Conservation (phyloP, 495 filamentous ascomycete genomes). For the Patellaria atrata region DNA sequence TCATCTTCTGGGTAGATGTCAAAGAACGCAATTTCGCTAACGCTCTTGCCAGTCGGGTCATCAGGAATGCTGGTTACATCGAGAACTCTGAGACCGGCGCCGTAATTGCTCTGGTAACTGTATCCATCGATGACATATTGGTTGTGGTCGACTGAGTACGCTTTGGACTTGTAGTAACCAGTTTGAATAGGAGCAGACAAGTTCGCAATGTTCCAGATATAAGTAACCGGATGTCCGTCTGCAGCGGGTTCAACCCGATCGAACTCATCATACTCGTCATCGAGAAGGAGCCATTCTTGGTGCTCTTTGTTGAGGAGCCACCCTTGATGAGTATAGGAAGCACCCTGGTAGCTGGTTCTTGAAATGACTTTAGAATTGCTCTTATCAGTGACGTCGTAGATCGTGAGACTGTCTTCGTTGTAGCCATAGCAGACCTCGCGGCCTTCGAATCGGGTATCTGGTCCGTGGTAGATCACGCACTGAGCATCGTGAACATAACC, state of each 20-base stretch:
- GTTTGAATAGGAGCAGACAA: slow-evolving; percentile 31
- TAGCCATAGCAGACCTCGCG: slow-evolving; percentile 48
- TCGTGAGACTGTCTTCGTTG: slow-evolving; percentile 36
- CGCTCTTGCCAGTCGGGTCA: slow-evolving; percentile 38
- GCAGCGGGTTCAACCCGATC: slow-evolving; percentile 26
- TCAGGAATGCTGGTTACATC: slow-evolving; percentile 38
- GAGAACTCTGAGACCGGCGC: slow-evolving; percentile 39
- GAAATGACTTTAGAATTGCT: slow-evolving; percentile 35
- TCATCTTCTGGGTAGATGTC: slow-evolving; percentile 50
- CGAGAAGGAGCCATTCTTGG: slow-evolving; percentile 42
- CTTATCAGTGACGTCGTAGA: slow-evolving; percentile 45
- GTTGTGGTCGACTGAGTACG: slow-evolving; percentile 45
- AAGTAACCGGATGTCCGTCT: slow-evolving; percentile 17
- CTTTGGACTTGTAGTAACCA: slow-evolving; percentile 36
- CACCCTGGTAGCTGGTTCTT: slow-evolving; percentile 41
- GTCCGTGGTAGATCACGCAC: slow-evolving; percentile 44
- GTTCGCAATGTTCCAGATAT: slow-evolving; percentile 22
- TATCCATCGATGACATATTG: slow-evolving; percentile 42
- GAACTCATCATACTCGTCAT: slow-evolving; percentile 47
- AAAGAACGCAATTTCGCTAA: slow-evolving; percentile 42
- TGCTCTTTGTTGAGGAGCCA: slow-evolving; percentile 39
- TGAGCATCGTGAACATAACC: slow-evolving; percentile 50
- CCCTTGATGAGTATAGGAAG: slow-evolving; percentile 47
- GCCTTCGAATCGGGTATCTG: slow-evolving; percentile 36
- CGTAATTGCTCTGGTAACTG: slow-evolving; percentile 46